A percentile compares a stretch with the other conserved stretches of the same genome.
Evolutionary conservation across 2,329 filamentous ascomycete genomes (phyloP).

Genomic region (Coniella lustricola): DNA sequence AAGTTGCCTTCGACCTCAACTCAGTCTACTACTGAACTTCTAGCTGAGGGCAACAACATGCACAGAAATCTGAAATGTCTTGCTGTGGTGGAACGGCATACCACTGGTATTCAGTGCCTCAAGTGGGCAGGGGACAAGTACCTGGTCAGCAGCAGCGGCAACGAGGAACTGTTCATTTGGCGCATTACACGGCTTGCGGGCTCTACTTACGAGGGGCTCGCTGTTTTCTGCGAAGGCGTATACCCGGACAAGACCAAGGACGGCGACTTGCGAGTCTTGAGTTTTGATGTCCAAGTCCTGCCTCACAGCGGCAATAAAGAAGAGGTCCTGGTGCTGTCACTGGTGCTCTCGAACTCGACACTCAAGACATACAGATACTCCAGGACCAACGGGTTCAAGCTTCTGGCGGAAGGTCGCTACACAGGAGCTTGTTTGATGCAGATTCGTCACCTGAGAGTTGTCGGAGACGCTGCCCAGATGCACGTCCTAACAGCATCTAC

Average conservation of each 20-base stretch:
- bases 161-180: slow-evolving; percentile 89
- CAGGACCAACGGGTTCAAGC: slow-evolving; percentile 33
- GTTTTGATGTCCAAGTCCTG: slow-evolving; percentile 55
- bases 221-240: slow-evolving; percentile 49
- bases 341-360: slow-evolving; percentile 80
- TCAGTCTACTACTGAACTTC: slow-evolving; percentile 8
- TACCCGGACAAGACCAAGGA: slow-evolving; percentile 43
- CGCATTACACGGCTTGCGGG: slow-evolving; percentile 47
- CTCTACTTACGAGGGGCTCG: slow-evolving; percentile 41
- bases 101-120: slow-evolving; percentile 74
- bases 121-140: slow-evolving; percentile 65
- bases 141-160: slow-evolving; percentile 80
- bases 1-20: no score
- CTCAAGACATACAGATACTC: slow-evolving; percentile 55
- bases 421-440: slow-evolving; percentile 73
- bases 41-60: background rate
- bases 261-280: slow-evolving; percentile 71
- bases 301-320: slow-evolving; percentile 6
- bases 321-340: slow-evolving; percentile 50
- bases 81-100: slow-evolving; percentile 67
- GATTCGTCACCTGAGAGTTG: slow-evolving; percentile 34
- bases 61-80: slow-evolving; percentile 37
- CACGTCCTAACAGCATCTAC: slow-evolving; percentile 65
- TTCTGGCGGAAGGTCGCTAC: slow-evolving; percentile 51
- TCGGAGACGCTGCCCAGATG: slow-evolving; percentile 20